These are phyloP conservation scores for Phytophthora uliginosa DNA, from an alignment of 352 stramenopile genomes.

Conservation along the genomic window DNA sequence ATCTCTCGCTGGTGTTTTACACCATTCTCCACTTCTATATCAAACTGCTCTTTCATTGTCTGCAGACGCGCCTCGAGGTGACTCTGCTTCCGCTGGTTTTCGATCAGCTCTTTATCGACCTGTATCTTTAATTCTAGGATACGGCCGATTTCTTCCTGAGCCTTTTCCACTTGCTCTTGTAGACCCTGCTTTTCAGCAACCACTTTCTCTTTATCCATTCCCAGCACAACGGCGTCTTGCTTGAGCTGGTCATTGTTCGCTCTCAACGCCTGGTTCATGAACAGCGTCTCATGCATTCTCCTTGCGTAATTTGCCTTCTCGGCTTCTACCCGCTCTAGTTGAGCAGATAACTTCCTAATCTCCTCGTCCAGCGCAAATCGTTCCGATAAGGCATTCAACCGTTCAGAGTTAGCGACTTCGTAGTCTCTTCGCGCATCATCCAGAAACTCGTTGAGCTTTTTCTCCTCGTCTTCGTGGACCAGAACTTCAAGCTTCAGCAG, in stretches of 20 bases:
- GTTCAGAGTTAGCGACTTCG: conserved; percentile 74
- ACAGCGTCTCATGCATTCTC: conserved; percentile 78
- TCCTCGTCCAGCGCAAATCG: conserved; percentile 71
- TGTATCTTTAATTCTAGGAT: conserved; percentile 49
- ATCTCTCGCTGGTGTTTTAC: conserved; percentile 52
- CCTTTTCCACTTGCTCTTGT: conserved; percentile 40
- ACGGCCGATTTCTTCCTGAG: conserved; percentile 41
- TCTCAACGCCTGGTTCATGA: conserved; percentile 81
- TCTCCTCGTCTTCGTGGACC: conserved; percentile 75
- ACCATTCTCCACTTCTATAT: conserved; percentile 62
- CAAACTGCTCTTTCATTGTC: conserved; percentile 77
- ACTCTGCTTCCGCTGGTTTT: conserved; percentile 56
- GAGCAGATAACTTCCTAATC: conserved; percentile 60
- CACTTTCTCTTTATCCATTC: conserved; percentile 73
- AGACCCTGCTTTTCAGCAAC: conserved; percentile 48
- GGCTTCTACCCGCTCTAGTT: conserved; percentile 59
- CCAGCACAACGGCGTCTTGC: conserved; percentile 58
- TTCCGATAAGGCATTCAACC: conserved; percentile 72
- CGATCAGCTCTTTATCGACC: conserved; percentile 59
- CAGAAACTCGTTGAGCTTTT: conserved; percentile 66
- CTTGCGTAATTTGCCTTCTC: conserved; percentile 75
- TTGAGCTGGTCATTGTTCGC: conserved; percentile 75
- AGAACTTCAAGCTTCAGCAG: conserved; percentile 75
- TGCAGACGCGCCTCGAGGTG: conserved; percentile 60
- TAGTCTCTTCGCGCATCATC: conserved; percentile 69